These are phyloP conservation scores for Xylaria sp. DNA, from an alignment of 2,329 filamentous ascomycete genomes.

Conservation along the genomic window DNA sequence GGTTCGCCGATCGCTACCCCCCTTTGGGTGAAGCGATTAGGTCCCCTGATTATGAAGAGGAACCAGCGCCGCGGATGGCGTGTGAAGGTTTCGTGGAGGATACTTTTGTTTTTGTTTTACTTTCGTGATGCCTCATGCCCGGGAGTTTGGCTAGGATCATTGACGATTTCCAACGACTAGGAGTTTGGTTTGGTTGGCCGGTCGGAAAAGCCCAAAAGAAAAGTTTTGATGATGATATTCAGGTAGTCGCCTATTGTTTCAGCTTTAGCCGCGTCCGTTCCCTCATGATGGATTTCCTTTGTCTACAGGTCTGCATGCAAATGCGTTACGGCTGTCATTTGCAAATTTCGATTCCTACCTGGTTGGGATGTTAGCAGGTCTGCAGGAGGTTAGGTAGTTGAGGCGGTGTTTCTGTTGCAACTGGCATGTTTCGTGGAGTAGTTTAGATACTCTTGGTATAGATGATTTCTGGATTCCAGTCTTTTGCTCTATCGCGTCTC, in stretches of 20 bases:
- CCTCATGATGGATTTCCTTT: slow-evolving; percentile 15
- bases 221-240: not conserved
- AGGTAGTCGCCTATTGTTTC: slow-evolving; percentile 1
- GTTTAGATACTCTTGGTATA: not conserved
- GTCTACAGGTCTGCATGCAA: slow-evolving; percentile 23
- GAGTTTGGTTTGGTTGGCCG: not conserved
- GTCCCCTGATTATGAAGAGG: slow-evolving; percentile 11
- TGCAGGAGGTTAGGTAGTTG: not conserved
- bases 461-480: not conserved
- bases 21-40: slow-evolving; percentile 1
- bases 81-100: slow-evolving; percentile 10
- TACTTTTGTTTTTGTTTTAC: not conserved
- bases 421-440: not conserved
- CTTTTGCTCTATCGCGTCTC: not conserved
- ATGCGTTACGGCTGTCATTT: slow-evolving; percentile 14
- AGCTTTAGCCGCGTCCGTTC: slow-evolving; percentile 9
- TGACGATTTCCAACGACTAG: slow-evolving; percentile 6
- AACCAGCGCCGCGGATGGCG: slow-evolving; percentile 17
- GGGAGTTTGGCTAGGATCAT: slow-evolving; percentile 5
- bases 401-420: slow-evolving; percentile 8
- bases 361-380: too few species aligned
- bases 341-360: too few species aligned
- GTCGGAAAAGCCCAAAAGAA: not conserved
- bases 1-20: slow-evolving; percentile 6
- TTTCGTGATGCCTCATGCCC: slow-evolving; percentile 11